These are phyloP conservation scores for Candida dubliniensis DNA, from an alignment of 1,139 yeast genomes.

Conservation along the genomic window DNA sequence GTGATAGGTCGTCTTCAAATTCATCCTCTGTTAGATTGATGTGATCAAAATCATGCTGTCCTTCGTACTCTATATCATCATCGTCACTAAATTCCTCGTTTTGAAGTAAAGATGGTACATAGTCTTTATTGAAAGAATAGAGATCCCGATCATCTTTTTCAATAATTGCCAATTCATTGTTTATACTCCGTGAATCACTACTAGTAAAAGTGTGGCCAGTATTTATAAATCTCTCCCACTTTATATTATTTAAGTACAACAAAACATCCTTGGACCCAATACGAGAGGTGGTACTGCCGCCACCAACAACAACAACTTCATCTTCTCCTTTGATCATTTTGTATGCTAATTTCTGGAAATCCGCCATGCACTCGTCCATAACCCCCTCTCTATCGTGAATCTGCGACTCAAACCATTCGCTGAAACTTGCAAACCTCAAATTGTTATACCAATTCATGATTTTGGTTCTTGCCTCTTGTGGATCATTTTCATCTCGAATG, in stretches of 20 bases:
- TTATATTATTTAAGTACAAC: constrained; percentile 22
- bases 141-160: neutral
- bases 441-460: constrained; percentile 33
- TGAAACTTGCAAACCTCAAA: constrained; percentile 21
- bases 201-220: neutral
- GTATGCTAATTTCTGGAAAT: constrained; percentile 27
- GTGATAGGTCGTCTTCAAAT: constrained; percentile 1
- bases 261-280: constrained; percentile 20
- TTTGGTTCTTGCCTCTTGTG: constrained; percentile 26
- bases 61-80: constrained; percentile 13
- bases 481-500: constrained; percentile 35
- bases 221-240: constrained; percentile 16
- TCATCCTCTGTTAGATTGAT: constrained; percentile 12
- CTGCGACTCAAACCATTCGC: constrained; percentile 26
- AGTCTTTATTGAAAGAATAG: too few species aligned
- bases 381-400: constrained; percentile 10
- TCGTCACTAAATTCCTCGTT: constrained; percentile 1
- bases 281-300: constrained; percentile 6
- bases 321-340: constrained; percentile 33
- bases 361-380: constrained; percentile 14
- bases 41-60: constrained; percentile 12
- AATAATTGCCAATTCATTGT: neutral
- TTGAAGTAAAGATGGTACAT: too few species aligned
- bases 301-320: constrained; percentile 3
- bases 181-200: neutral